A percentile compares a stretch with the other conserved stretches of the same genome.
phyloP scores from a whole-genome alignment of 1,284 basidiomycete species.

The Trichosporon sp. region DNA sequence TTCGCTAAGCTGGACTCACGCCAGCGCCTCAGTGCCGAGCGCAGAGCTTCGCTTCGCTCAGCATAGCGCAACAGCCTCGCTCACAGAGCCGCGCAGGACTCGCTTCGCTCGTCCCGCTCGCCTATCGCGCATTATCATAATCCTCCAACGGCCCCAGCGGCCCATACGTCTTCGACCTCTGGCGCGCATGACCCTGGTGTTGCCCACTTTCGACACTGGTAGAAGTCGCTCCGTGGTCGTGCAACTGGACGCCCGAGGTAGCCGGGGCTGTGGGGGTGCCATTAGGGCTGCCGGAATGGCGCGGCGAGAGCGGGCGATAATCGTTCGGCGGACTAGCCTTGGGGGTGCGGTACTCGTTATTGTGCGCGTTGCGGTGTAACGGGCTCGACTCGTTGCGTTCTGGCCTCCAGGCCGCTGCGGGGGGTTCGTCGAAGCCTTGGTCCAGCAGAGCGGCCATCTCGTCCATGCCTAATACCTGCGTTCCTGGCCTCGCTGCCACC shows the following conservation, averaged over 20 bases:
- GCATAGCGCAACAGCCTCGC: neutral
- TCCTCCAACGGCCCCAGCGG: conserved; percentile 1
- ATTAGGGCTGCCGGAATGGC: neutral
- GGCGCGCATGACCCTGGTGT: conserved; percentile 9
- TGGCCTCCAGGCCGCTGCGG: conserved; percentile 17
- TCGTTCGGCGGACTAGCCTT: conserved; percentile 1
- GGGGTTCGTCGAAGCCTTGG: conserved; percentile 69
- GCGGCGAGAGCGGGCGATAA: neutral
- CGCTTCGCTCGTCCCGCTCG: neutral
- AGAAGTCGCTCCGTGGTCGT: conserved; percentile 3
- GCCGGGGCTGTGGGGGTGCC: conserved; percentile 1
- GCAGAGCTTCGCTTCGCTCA: neutral
- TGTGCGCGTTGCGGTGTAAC: conserved; percentile 18
- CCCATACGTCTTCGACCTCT: conserved; percentile 8
- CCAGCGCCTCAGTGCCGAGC: too few species aligned
- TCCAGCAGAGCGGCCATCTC: conserved; percentile 87
- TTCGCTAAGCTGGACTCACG: too few species aligned
- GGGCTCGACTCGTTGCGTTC: conserved; percentile 26
- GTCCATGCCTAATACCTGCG: conserved; percentile 56
- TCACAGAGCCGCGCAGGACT: neutral
- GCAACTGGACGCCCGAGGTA: neutral
- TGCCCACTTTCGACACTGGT: conserved; percentile 4
- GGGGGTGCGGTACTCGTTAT: neutral
- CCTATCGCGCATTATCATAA: neutral
- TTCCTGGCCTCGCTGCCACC: conserved; percentile 53